Evolutionary conservation across 2,329 filamentous ascomycete genomes (phyloP).

Genomic region (Neonectria faginata): DNA sequence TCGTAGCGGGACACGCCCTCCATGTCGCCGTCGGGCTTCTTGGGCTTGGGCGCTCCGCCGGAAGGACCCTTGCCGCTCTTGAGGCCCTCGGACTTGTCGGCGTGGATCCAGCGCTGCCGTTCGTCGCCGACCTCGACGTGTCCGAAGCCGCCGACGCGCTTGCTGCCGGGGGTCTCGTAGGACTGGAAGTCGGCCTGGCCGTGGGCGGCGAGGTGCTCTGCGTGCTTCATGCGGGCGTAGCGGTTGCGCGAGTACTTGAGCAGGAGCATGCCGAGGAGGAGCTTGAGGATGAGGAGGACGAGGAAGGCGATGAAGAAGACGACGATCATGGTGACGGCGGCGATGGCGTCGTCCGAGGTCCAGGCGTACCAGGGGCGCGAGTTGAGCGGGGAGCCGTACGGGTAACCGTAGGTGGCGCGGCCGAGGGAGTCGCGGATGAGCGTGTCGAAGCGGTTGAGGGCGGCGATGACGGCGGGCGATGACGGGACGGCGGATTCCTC

Average conservation of each 20-base stretch:
- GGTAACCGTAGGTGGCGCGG: slow-evolving; percentile 75
- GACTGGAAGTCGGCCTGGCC: slow-evolving; percentile 63
- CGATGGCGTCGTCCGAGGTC: slow-evolving; percentile 79
- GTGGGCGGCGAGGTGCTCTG: slow-evolving; percentile 65
- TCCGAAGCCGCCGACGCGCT: slow-evolving; percentile 83
- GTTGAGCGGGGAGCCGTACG: slow-evolving; percentile 55
- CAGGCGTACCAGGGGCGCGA: slow-evolving; percentile 64
- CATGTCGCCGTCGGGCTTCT: slow-evolving; percentile 64
- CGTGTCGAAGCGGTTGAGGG: slow-evolving; percentile 81
- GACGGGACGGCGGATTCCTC: slow-evolving; percentile 72
- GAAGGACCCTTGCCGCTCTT: slow-evolving; percentile 65
- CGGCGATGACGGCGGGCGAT: slow-evolving; percentile 80
- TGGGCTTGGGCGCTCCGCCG: slow-evolving; percentile 63
- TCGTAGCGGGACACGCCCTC: slow-evolving; percentile 83
- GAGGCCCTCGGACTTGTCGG: slow-evolving; percentile 81
- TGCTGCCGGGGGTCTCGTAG: slow-evolving; percentile 75
- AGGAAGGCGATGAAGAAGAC: slow-evolving; percentile 89
- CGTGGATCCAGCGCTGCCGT: slow-evolving; percentile 85
- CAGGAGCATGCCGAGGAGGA: slow-evolving; percentile 88
- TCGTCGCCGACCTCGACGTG: slow-evolving; percentile 91
- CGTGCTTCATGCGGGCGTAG: slow-evolving; percentile 83
- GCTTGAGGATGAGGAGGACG: slow-evolving; percentile 84
- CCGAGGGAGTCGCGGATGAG: slow-evolving; percentile 81
- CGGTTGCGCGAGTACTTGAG: slow-evolving; percentile 82
- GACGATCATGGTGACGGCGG: slow-evolving; percentile 82